A percentile compares a stretch with the other conserved stretches of the same genome.
Conservation (phyloP, 1,284 basidiomycete species). For the Inonotus hispidus region DNA sequence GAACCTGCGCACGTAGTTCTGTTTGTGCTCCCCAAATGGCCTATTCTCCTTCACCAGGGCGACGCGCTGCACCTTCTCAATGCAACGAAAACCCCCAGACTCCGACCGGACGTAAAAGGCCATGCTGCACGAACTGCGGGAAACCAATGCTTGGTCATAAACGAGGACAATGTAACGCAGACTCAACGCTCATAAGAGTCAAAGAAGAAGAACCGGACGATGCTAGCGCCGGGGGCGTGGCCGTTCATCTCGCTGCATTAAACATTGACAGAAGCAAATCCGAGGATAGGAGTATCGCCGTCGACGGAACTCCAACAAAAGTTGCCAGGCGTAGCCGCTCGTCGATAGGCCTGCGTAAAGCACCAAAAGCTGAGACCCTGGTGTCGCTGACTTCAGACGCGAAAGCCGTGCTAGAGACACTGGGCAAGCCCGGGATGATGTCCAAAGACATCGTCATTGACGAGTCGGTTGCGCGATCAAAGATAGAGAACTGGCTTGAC, state of each 20-base stretch:
- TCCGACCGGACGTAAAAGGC: conserved; percentile 14
- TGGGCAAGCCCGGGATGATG: conserved; percentile 13
- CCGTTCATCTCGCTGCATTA: background rate
- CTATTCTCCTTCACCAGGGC: background rate
- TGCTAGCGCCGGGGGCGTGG: background rate
- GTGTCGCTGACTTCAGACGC: conserved; percentile 9
- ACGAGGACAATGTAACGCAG: conserved; percentile 13
- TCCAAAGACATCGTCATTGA: background rate
- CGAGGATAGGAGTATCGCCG: background rate
- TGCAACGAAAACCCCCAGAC: background rate
- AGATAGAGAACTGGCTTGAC: conserved; percentile 14
- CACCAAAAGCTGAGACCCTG: conserved; percentile 6
- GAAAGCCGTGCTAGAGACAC: conserved; percentile 9
- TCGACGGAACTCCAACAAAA: background rate
- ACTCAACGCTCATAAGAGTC: background rate
- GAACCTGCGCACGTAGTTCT: background rate
- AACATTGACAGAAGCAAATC: background rate
- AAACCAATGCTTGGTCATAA: conserved; percentile 18
- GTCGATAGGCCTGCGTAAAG: background rate
- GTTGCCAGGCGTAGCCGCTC: conserved; percentile 1
- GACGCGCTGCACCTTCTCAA: background rate
- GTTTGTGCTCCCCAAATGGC: background rate
- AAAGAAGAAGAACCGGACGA: background rate
- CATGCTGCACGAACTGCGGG: conserved; percentile 16
- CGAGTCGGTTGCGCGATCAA: background rate